Conservation (phyloP, 176 grass and related monocot genomes). For the Cenchrus americanus region DNA sequence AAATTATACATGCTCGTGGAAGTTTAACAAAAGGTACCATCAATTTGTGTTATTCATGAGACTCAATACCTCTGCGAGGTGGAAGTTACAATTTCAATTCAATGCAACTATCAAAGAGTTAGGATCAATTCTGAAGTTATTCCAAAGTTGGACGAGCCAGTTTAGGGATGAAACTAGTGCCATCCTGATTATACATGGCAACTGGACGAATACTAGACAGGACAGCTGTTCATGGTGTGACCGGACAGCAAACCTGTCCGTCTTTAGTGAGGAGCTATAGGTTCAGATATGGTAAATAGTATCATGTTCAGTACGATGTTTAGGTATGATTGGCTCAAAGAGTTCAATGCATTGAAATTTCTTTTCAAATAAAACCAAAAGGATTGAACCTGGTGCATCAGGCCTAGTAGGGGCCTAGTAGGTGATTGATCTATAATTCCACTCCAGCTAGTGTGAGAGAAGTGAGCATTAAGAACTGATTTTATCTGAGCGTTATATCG, state of each 20-base stretch:
- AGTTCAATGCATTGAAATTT: background rate
- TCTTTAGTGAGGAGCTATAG: background rate
- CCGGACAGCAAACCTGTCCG: background rate
- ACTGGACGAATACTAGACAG: background rate
- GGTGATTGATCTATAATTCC: background rate
- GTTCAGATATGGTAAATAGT: background rate
- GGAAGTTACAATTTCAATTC: background rate
- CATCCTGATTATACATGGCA: background rate
- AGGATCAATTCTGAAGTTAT: background rate
- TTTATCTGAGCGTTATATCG: too few species aligned
- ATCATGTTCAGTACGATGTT: background rate
- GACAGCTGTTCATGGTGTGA: background rate
- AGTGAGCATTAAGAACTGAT: background rate
- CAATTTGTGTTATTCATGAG: background rate
- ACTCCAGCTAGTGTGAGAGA: background rate
- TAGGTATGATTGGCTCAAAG: background rate
- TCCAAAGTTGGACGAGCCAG: background rate
- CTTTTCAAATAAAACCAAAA: background rate
- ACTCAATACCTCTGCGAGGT: background rate
- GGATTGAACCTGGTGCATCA: background rate
- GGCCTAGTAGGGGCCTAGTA: background rate
- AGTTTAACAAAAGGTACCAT: background rate
- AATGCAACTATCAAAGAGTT: background rate
- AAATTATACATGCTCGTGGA: background rate
- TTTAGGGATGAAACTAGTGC: background rate